Conservation (phyloP, 83 land plant genomes). For the Larix sibirica region DNA sequence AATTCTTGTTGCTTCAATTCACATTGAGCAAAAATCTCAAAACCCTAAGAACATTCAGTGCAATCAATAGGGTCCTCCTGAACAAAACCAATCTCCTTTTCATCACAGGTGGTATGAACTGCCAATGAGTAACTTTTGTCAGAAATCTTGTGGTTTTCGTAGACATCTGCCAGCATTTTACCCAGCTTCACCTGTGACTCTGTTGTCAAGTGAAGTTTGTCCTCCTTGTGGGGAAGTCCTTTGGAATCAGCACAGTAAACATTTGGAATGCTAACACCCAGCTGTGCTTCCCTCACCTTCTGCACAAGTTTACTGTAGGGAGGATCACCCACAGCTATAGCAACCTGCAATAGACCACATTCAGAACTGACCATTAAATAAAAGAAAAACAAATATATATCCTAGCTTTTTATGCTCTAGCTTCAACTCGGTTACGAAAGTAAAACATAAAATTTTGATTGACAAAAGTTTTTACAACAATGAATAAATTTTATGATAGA, state of each 20-base stretch:
- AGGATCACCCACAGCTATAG: constrained; percentile 51
- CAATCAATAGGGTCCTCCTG: no score
- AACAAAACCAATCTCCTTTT: no score
- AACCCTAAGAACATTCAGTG: no score
- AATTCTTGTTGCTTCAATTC: no score
- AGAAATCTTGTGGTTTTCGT: constrained; percentile 20
- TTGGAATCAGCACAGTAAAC: constrained; percentile 77
- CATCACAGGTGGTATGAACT: no score
- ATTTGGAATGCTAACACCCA: constrained; percentile 34
- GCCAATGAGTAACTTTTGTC: no score
- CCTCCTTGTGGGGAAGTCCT: constrained; percentile 58
- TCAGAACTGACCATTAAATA: neutral
- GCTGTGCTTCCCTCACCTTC: constrained; percentile 66
- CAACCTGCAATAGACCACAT: constrained; percentile 53
- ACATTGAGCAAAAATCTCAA: no score
- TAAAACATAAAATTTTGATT: neutral
- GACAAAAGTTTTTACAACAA: neutral
- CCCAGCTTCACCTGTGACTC: constrained; percentile 76
- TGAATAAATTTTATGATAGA: constrained; percentile 3
- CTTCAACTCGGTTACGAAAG: neutral
- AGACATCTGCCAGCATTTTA: constrained; percentile 56
- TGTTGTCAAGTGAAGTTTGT: constrained; percentile 75
- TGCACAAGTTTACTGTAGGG: constrained; percentile 36
- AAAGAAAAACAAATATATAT: neutral
- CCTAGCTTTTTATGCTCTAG: neutral